Evolutionary conservation across 2,329 filamentous ascomycete species (phyloP).

Genomic region (Alternaria panax): DNA sequence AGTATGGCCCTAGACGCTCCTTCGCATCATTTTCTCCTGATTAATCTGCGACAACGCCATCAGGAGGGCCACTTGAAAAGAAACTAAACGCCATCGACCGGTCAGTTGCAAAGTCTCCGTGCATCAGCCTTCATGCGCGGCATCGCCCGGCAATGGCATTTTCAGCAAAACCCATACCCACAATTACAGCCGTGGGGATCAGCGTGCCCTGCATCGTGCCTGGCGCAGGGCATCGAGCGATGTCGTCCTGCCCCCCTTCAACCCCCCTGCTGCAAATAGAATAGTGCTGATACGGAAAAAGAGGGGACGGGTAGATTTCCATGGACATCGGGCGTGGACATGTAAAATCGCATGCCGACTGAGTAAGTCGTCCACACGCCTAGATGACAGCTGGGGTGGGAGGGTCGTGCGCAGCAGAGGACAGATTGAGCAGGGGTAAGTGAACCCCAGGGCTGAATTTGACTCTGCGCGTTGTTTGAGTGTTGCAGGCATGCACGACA

Average conservation of each 20-base stretch:
- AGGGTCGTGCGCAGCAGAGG: neutral
- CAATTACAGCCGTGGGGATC: slow-evolving; percentile 5
- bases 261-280: neutral
- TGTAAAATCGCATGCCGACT: neutral
- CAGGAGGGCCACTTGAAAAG: neutral
- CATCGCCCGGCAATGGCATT: slow-evolving; percentile 4
- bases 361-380: slow-evolving; percentile 2
- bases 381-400: neutral
- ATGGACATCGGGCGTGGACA: neutral
- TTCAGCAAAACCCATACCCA: slow-evolving; percentile 9
- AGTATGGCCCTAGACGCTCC: neutral
- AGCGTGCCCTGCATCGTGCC: slow-evolving; percentile 4
- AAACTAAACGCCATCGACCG: neutral
- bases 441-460: neutral
- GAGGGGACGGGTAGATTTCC: neutral
- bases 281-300: neutral
- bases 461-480: neutral
- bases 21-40: neutral
- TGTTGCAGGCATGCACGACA: neutral
- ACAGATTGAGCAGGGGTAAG: neutral
- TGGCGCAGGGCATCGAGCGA: slow-evolving; percentile 13
- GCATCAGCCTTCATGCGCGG: neutral
- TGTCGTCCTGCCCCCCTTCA: slow-evolving; percentile 1
- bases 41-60: neutral
- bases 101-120: neutral